These are phyloP conservation scores for Leptoxyphium fumago DNA, from an alignment of 2,329 filamentous ascomycete genomes.

Conservation along the genomic window DNA sequence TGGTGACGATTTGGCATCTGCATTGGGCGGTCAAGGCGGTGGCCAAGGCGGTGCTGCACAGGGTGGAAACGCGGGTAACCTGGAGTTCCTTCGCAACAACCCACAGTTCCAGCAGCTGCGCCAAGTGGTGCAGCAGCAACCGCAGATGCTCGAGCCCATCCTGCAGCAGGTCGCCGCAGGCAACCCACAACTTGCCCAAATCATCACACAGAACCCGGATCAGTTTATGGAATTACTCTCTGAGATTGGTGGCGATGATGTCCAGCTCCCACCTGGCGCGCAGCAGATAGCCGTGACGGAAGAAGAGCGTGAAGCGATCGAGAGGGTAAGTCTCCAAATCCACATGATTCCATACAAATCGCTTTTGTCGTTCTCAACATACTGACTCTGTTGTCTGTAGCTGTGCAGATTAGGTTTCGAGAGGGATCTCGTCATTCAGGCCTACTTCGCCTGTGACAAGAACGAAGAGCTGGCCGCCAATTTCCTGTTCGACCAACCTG, in stretches of 20 bases:
- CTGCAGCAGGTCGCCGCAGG: constrained; percentile 88
- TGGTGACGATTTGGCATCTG: constrained; percentile 28
- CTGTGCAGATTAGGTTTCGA: constrained; percentile 88
- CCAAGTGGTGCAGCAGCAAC: constrained; percentile 93
- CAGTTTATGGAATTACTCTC: constrained; percentile 83
- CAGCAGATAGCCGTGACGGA: constrained; percentile 85
- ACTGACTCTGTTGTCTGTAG: constrained; percentile 28
- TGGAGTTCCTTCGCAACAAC: constrained; percentile 90
- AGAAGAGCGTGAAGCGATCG: constrained; percentile 93
- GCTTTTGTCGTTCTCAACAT: background rate
- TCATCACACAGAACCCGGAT: constrained; percentile 84
- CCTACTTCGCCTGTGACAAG: constrained; percentile 98
- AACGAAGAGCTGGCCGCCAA: constrained; percentile 97
- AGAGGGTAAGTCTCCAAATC: constrained; percentile 50
- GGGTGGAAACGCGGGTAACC: constrained; percentile 45
- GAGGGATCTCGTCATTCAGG: constrained; percentile 86
- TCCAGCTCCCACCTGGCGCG: constrained; percentile 70
- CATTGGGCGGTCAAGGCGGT: constrained; percentile 26
- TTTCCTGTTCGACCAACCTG: constrained; percentile 93
- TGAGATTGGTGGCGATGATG: constrained; percentile 71
- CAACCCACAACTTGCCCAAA: constrained; percentile 83
- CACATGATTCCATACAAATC: background rate
- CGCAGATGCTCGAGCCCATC: constrained; percentile 96
- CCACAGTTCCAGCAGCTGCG: constrained; percentile 95
- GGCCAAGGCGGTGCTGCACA: constrained; percentile 30